Conservation (phyloP, 1,284 basidiomycete genomes). For the Fomitopsis betulina region DNA sequence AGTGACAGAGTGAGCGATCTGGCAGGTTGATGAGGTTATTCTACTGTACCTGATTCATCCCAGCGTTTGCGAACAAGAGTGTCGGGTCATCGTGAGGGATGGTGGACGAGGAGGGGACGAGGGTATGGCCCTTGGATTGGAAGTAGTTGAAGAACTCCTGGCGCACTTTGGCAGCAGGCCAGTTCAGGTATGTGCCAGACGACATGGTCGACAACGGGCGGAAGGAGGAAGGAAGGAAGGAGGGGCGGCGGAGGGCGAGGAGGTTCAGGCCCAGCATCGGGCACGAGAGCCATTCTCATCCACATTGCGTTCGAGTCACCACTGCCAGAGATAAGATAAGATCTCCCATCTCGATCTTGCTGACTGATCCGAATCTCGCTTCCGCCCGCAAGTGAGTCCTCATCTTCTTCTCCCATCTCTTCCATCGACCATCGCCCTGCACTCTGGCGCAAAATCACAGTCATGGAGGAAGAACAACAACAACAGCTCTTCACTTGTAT, state of each 20-base stretch:
- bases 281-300: neutral
- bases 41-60: slow-evolving; percentile 81
- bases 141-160: slow-evolving; percentile 83
- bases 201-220: neutral
- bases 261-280: neutral
- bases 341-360: neutral
- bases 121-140: slow-evolving; percentile 76
- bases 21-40: slow-evolving; percentile 2
- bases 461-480: neutral
- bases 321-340: neutral
- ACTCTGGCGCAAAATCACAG: neutral
- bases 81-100: slow-evolving; percentile 98
- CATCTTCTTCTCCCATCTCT: neutral
- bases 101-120: slow-evolving; percentile 90
- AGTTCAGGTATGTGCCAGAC: neutral
- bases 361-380: neutral
- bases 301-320: neutral
- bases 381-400: neutral
- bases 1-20: slow-evolving; percentile 7
- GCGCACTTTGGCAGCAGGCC: slow-evolving; percentile 45
- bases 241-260: neutral
- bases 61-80: slow-evolving; percentile 95
- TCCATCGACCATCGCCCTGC: neutral
- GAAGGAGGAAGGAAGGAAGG: neutral
- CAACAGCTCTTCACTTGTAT: slow-evolving; percentile 77